Base-by-base conservation (phyloP, 257 asterid species). In the Nicotiana tabacum region DNA sequence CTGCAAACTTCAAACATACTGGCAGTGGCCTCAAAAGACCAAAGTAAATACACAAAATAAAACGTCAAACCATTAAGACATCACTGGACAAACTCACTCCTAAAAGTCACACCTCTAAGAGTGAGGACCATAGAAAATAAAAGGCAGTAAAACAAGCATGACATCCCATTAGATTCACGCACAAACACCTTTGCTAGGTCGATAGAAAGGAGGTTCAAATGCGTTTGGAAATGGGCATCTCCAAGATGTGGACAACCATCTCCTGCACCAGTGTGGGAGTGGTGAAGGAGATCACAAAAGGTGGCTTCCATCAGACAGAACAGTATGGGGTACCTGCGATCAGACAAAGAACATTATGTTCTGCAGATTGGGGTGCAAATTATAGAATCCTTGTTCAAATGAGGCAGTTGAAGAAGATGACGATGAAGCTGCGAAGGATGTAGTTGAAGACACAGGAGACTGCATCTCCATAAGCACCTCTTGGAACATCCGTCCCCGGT, bases 401-500 rank as follows among this genome's bases (percentile, higher is more conserved):
- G 93, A 87, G 29, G 84, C 77, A 21, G 68, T 12, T 53, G 83
- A n/a, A 60, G 83, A n/a, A 1, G 83, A 87, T 3, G 89, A 8
- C 0, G 81, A 57, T 2, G 83, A 27, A 8, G 85, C 21, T 12
- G 0, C 21, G 35, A 33, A 61, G 60, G 37, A 35, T 17, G 78
- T 29, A 9, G 83, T 15, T 4, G 83, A 33, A 16, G 74, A 18
- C 9, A 81, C 27, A 10, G 83, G 78, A 77, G 87, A n/a, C 48
- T 79, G 77, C 3, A 6, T 29, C 77, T 87, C 93, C 90, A 80
- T 82, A 4, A 33, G 53, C 21, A 88, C 93, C 83, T 91, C 93
- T 66, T 92, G 97, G 77, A 86, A 94, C 87, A 89, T 8, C 4
- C 96, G 92, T 1, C 97, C 98, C 81, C 97, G 78, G 39, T 89